phyloP scores from a whole-genome alignment of 306 rosid genomes.

The Benincasa hispida region DNA sequence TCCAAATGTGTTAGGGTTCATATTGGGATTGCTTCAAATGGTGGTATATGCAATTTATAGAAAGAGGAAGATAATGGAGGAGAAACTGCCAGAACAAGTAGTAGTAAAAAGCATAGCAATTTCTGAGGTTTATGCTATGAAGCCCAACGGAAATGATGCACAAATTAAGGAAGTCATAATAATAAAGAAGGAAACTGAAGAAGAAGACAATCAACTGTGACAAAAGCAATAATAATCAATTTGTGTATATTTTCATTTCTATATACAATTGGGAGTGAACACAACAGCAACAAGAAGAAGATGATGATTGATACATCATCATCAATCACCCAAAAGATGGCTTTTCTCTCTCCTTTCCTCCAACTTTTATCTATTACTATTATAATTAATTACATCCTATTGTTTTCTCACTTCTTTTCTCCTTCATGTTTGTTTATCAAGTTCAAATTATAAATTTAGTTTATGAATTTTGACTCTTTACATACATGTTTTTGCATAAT shows the following conservation, averaged over 20 bases:
- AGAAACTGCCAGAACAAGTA: conserved; percentile 10
- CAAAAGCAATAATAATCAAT: neutral
- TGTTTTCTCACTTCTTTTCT: too few species aligned
- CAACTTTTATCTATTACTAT: neutral
- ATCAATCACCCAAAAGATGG: neutral
- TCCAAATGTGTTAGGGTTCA: conserved; percentile 64
- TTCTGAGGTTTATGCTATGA: neutral
- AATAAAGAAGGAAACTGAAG: neutral
- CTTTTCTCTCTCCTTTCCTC: neutral
- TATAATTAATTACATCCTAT: too few species aligned
- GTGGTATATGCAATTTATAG: conserved; percentile 41
- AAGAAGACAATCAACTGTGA: neutral
- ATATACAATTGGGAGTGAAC: neutral
- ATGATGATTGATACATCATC: neutral
- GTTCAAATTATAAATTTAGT: too few species aligned
- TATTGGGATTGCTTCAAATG: conserved; percentile 58
- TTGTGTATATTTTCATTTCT: neutral
- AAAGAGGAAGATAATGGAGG: conserved; percentile 11
- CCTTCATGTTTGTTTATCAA: too few species aligned
- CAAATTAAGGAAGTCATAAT: neutral
- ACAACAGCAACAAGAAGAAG: neutral
- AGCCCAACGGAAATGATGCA: neutral
- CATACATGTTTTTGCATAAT: too few species aligned
- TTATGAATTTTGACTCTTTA: too few species aligned
- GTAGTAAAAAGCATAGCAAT: neutral